Evolutionary conservation across 345 rosid genomes (phyloP), one percentile per base, ranked within the genome.

Genomic region (Triadica sebifera): DNA sequence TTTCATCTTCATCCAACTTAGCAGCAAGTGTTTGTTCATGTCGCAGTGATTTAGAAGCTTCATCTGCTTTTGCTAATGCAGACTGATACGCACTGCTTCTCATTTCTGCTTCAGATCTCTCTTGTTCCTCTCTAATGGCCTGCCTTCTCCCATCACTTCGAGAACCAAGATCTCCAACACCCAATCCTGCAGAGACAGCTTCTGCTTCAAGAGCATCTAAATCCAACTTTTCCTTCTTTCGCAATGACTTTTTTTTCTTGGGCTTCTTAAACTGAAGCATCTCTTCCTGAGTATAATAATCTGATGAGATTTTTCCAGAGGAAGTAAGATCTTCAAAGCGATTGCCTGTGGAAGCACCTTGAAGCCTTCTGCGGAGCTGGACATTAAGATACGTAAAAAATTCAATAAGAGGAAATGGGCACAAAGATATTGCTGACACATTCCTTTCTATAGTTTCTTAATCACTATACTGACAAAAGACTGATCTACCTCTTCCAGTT

Each of bases 141-240:
- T 86, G 93, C 83, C 96, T 90, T 87, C 82, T 89, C 57, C 86
- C 88, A 73, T 91, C 94, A 72, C 84, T 89, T 76, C 99, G 89
- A 76, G 99, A 87, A 78, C 99, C 99, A 77, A 90, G 99, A 86
- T 95, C 99, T 71, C 85, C 92, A 73, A 80, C 82, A 75, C 91
- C 98, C 77, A 95, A 81, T 25, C 99, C 99, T 25, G 91, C 76
- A 69, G 99, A 83, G 67, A 86, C 75, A 47, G 98, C 99, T 83
- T 90, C 98, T 52, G 91, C 92, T 93, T 95, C 99, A 72, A 95
- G 96, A 65, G 87, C 88, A 77, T 84, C 91, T 80, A 95, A 45
- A 81, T 95, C 96, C 85, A 93, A 78, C 87, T 93, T 95, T 62
- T 95, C 96, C 86, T 83, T 93, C 85, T 81, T 95, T 69, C 99